phyloP scores from a whole-genome alignment of 371 early-diverging fungal species.

The Mortierella sp. region DNA sequence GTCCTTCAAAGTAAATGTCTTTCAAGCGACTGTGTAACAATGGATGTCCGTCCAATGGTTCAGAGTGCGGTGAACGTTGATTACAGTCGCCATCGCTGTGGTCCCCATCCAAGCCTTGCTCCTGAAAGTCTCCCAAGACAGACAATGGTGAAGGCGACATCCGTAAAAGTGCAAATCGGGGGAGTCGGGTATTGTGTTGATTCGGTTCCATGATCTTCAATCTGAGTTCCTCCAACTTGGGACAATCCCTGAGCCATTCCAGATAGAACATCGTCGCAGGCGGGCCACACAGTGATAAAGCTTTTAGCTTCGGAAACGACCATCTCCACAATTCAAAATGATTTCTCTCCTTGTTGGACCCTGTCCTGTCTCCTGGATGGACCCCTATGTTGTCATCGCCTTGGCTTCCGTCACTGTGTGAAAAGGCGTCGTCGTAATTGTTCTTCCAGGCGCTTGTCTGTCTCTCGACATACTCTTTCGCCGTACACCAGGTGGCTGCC shows the following conservation, averaged over 20 bases:
- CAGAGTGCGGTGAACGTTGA: background rate
- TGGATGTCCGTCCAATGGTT: no score
- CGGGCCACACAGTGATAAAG: background rate
- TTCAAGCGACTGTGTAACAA: slow-evolving; percentile 10
- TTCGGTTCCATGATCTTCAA: background rate
- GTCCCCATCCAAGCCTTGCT: no score
- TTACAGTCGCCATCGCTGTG: background rate
- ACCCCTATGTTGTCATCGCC: no score
- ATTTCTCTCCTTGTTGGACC: background rate
- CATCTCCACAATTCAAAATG: slow-evolving; percentile 1
- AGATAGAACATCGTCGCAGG: background rate
- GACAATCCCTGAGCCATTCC: background rate
- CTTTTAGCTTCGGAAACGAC: slow-evolving; percentile 5
- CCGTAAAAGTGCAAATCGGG: no score
- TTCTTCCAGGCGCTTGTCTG: background rate
- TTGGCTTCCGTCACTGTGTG: no score
- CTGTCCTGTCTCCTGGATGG: no score
- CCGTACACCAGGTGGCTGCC: background rate
- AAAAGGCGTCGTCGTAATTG: background rate
- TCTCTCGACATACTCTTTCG: background rate
- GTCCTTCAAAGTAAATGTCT: slow-evolving; percentile 1
- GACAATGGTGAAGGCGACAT: no score
- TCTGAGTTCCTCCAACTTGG: no score
- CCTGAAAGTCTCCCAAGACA: no score
- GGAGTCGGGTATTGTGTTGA: no score